These are phyloP conservation scores for Wickerhamiella sorbophila DNA, from an alignment of 805 yeast species.

Conservation along the genomic window DNA sequence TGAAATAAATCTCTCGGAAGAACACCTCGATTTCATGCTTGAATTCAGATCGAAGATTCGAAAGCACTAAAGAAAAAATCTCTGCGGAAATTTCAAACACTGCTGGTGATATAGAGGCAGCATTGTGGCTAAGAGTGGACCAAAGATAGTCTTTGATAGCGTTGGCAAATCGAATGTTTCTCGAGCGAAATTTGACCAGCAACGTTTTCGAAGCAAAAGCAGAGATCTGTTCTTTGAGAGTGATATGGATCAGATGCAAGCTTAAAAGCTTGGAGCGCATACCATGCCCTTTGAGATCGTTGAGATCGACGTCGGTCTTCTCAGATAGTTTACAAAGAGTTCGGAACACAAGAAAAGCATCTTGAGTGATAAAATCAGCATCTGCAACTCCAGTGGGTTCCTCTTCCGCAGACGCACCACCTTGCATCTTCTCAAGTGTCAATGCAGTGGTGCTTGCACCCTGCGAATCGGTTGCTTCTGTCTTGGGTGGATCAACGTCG, in stretches of 20 bases:
- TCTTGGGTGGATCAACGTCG: background rate
- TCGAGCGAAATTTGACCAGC: constrained; percentile 22
- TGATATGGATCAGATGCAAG: constrained; percentile 73
- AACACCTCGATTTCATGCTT: constrained; percentile 90
- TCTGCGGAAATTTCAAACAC: constrained; percentile 85
- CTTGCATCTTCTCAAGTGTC: constrained; percentile 17
- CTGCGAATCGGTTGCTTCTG: background rate
- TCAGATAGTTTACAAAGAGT: constrained; percentile 90
- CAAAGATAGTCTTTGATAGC: constrained; percentile 77
- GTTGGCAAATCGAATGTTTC: constrained; percentile 46
- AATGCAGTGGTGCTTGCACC: constrained; percentile 7
- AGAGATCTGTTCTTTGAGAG: constrained; percentile 71
- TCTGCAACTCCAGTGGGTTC: constrained; percentile 34
- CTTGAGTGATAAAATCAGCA: constrained; percentile 63
- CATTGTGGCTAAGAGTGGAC: constrained; percentile 72
- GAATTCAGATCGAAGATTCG: constrained; percentile 73
- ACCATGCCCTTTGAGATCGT: constrained; percentile 68
- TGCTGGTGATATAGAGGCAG: constrained; percentile 81
- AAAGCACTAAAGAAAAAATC: constrained; percentile 79
- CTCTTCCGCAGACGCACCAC: constrained; percentile 19
- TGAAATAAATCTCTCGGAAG: constrained; percentile 83
- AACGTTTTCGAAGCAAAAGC: constrained; percentile 41
- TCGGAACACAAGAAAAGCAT: constrained; percentile 83
- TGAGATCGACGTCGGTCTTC: constrained; percentile 58
- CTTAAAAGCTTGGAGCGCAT: constrained; percentile 85